phyloP scores from a whole-genome alignment of 2,329 filamentous ascomycete genomes.

The Pezicula rhizophila region DNA sequence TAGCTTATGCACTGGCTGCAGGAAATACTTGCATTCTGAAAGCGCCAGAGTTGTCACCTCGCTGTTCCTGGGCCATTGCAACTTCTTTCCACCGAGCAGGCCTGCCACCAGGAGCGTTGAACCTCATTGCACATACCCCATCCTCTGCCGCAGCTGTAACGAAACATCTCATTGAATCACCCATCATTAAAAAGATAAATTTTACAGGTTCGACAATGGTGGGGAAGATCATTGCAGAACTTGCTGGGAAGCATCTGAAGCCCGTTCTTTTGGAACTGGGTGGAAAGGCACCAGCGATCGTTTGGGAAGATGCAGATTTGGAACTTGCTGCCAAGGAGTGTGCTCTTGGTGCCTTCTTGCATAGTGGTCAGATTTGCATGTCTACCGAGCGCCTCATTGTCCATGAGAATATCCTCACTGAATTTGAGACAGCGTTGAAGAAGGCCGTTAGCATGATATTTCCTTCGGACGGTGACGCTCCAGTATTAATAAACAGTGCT shows the following conservation, averaged over 20 bases:
- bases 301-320: constrained; percentile 75
- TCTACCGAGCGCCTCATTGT: constrained; percentile 68
- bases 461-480: constrained; percentile 50
- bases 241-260: constrained; percentile 70
- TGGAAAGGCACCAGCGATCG: constrained; percentile 73
- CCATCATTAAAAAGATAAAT: constrained; percentile 70
- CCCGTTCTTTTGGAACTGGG: constrained; percentile 76
- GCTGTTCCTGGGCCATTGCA: constrained; percentile 55
- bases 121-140: constrained; percentile 61
- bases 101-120: constrained; percentile 68
- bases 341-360: constrained; percentile 63
- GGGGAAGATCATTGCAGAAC: constrained; percentile 64
- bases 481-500: constrained; percentile 60
- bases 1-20: constrained; percentile 62
- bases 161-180: constrained; percentile 59
- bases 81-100: constrained; percentile 67
- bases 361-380: constrained; percentile 83
- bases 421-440: constrained; percentile 36
- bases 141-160: constrained; percentile 64
- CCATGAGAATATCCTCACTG: constrained; percentile 38
- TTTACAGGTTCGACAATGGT: constrained; percentile 76
- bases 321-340: constrained; percentile 63
- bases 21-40: constrained; percentile 76
- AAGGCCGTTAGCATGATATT: constrained; percentile 36
- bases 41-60: constrained; percentile 61